Evolutionary conservation across 371 early-diverging fungal genomes (phyloP).

Genomic region (Lichtheimia ramosa): DNA sequence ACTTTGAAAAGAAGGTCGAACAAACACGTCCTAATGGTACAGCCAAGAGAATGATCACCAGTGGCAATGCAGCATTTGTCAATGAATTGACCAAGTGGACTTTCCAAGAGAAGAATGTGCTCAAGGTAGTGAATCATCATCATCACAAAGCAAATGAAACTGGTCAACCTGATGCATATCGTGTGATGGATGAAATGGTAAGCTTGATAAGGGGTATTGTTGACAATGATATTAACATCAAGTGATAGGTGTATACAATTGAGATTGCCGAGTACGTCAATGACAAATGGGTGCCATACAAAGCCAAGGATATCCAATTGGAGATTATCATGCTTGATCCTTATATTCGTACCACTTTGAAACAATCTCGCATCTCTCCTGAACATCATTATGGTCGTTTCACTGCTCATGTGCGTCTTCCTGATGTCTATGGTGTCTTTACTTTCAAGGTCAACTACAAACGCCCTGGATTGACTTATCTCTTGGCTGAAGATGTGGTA

Average conservation of each 20-base stretch:
- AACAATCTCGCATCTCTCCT: constrained; percentile 34
- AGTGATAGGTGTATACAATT: constrained; percentile 70
- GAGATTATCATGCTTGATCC: constrained; percentile 97
- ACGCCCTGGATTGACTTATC: constrained; percentile 74
- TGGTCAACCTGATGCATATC: constrained; percentile 73
- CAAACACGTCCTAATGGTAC: constrained; percentile 16
- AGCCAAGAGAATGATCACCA: constrained; percentile 19
- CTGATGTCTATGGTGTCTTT: constrained; percentile 96
- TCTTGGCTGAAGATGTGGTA: constrained; percentile 75
- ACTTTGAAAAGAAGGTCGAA: constrained; percentile 24
- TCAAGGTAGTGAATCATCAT: constrained; percentile 59
- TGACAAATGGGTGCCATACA: constrained; percentile 82
- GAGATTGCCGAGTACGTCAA: constrained; percentile 77
- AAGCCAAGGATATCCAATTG: constrained; percentile 79
- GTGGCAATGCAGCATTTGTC: constrained; percentile 76
- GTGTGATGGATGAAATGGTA: constrained; percentile 90
- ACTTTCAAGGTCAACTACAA: constrained; percentile 93
- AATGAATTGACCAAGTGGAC: constrained; percentile 83
- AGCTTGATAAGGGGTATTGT: constrained; percentile 6
- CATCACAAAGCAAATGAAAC: constrained; percentile 76
- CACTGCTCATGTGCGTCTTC: constrained; percentile 67
- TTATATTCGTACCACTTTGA: constrained; percentile 84
- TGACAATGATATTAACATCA: neutral
- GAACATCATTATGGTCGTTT: constrained; percentile 43
- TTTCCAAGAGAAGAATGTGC: constrained; percentile 90